Percentiles rank a stretch among this genome's conserved stretches.
These are phyloP conservation scores for Nasturtium officinale DNA, from an alignment of 345 rosid genomes.

Conservation along the genomic window DNA sequence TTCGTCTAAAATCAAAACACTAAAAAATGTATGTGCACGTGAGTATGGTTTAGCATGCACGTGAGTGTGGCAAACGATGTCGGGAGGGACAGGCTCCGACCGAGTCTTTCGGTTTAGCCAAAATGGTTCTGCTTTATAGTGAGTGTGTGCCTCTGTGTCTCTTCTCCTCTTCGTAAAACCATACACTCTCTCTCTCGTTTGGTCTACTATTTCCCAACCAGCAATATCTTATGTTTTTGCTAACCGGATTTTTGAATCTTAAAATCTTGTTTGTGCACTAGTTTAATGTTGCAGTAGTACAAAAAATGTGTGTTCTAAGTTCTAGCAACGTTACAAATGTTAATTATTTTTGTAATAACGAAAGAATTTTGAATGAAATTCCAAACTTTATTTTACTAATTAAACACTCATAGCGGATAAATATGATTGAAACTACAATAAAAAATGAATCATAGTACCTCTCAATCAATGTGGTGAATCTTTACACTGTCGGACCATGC, in stretches of 20 bases:
- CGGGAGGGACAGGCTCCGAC: slow-evolving; percentile 43
- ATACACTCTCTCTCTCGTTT: slow-evolving; percentile 18
- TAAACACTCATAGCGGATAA: not conserved
- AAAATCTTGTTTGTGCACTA: slow-evolving; percentile 11
- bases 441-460: not conserved
- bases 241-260: slow-evolving; percentile 14
- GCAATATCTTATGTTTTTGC: slow-evolving; percentile 7
- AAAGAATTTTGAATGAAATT: not conserved
- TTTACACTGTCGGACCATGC: not conserved
- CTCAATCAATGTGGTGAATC: not conserved
- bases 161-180: slow-evolving; percentile 25
- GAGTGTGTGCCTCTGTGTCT: slow-evolving; percentile 35
- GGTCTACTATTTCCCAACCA: slow-evolving; percentile 35
- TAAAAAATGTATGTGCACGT: slow-evolving; percentile 36
- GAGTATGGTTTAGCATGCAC: slow-evolving; percentile 42
- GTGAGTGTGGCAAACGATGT: slow-evolving; percentile 43
- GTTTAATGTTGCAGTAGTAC: slow-evolving; percentile 2
- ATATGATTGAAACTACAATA: not conserved
- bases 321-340: not conserved
- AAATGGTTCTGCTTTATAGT: slow-evolving; percentile 38
- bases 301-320: not conserved
- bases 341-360: not conserved
- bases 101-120: slow-evolving; percentile 41
- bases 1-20: not conserved
- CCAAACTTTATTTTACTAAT: not conserved